Base-by-base conservation (phyloP, 345 rosid species). In the Fremontodendron californicum region DNA sequence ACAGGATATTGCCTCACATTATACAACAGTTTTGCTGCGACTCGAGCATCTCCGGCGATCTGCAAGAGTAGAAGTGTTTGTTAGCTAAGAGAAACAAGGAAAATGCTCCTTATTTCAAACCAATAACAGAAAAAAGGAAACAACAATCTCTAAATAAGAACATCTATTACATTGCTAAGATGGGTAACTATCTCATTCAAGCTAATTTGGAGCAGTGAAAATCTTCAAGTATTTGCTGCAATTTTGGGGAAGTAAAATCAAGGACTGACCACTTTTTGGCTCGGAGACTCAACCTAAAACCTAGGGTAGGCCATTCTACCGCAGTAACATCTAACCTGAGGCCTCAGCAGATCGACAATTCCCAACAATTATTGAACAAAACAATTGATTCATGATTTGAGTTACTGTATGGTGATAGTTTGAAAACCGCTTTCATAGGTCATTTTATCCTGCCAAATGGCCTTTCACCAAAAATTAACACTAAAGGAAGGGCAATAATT, bases 1-100 rank as follows among this genome's bases (percentile, higher is more conserved):
- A 23, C 29, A 55, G 13, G 13, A 55, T 29, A 61, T 58, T 43
- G 67, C n/a, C n/a, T n/a, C n/a, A n/a, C n/a, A n/a, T n/a, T n/a
- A n/a, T n/a, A n/a, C n/a, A n/a, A n/a, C n/a, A 94, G 81, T 87
- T 91, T 10, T 83, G 77, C 85, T 93, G 94, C 73, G 92, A 82
- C 62, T 88, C 96, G 0, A 87, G 83, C 94, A 89, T 91, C 81
- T 91, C 96, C 0, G 92, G 89, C 35, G 91, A 89, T 82, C 94
- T 87, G 89, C 82, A 73, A 42, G 66, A 61, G 45, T 13, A 63
- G 39, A 74, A 9, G 15, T n/a, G 18, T 42, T 27, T 70, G 40
- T 70, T 57, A 72, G 58, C 39, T 21, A 71, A 16, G 39, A n/a
- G n/a, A n/a, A n/a, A n/a, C n/a, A n/a, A n/a, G n/a, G n/a, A n/a